Base-by-base conservation (phyloP, 2,329 filamentous ascomycete genomes). In the Blastomyces gilchristii region DNA sequence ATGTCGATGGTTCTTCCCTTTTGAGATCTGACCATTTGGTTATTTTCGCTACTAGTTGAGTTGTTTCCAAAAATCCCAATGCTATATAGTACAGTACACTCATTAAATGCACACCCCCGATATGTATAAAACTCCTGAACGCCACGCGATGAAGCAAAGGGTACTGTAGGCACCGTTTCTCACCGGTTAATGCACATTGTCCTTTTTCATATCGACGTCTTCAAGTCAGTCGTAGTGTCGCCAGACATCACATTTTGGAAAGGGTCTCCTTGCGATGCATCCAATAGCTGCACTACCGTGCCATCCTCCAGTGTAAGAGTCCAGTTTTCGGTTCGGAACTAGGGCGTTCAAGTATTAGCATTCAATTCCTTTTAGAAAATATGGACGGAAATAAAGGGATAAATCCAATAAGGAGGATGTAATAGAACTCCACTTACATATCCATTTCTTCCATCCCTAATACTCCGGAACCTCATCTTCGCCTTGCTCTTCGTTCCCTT, bases 241-340 rank as follows among this genome's bases (percentile, higher is more conserved):
- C 41, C 76, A 76, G 53, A 76, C 79, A 68, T 74, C 70, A 78
- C 72, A 52, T 82, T 75, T 69, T 74, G 77, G 73, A 94, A 91
- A 52, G 90, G 89, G 79, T 94, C 81, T 64, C 77, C 80, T 4
- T 82, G 85, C 68, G 89, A 80, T 1, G 83, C 85, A 70, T 90
- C 85, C 66, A 97, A 81, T 74, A 99, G 76, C 72, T 95, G 87
- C 67, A 97, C 82, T 67, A 87, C 84, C 60, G 80, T 80, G 52
- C 84, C 84, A 70, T 85, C 83, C 65, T 83, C 80, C 66, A 84
- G 85, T 73, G 87, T 85, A 69, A 99, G 78, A 72, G 87, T 94
- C 92, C 93, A 99, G 80, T 92, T 89, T 63, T 87, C 84, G 45
- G 94, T 99, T 78, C 91, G 87, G 76, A 96, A 97, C 80, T 87